Conservation (phyloP, 163 green algal genomes). For the Coccomyxa subellipsoidea region DNA sequence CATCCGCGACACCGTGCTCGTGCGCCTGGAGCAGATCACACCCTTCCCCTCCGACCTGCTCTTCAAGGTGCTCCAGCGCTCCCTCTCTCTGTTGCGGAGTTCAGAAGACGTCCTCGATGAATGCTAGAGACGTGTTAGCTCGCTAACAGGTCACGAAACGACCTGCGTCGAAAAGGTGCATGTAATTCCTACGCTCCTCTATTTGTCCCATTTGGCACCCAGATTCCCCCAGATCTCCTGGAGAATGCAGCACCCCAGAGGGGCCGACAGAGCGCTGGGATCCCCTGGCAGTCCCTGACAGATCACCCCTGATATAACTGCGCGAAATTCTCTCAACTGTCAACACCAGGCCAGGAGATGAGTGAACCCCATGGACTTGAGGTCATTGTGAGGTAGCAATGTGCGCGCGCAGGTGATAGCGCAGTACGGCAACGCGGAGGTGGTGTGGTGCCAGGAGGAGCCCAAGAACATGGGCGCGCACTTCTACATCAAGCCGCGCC, state of each 20-base stretch:
- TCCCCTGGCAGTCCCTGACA: too few species aligned
- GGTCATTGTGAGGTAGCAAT: neutral
- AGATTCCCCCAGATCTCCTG: too few species aligned
- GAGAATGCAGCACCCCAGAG: too few species aligned
- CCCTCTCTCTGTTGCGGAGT: neutral
- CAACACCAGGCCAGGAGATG: neutral
- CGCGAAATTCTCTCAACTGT: too few species aligned
- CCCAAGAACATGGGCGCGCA: constrained; percentile 83
- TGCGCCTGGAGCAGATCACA: constrained; percentile 73
- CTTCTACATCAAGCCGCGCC: constrained; percentile 62
- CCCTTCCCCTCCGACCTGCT: constrained; percentile 74
- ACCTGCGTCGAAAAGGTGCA: too few species aligned
- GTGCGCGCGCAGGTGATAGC: constrained; percentile 6
- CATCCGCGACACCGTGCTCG: constrained; percentile 49
- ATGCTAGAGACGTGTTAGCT: too few species aligned
- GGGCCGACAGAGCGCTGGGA: too few species aligned
- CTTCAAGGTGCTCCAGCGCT: constrained; percentile 21
- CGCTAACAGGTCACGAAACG: too few species aligned
- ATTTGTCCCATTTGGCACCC: too few species aligned
- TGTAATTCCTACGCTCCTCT: too few species aligned
- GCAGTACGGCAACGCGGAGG: constrained; percentile 50
- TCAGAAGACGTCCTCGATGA: too few species aligned
- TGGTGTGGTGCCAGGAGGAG: constrained; percentile 69
- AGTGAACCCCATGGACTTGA: neutral
- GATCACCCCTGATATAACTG: too few species aligned